phyloP scores from a whole-genome alignment of 2,329 filamentous ascomycete species.

The Penicillium verrucosum region DNA sequence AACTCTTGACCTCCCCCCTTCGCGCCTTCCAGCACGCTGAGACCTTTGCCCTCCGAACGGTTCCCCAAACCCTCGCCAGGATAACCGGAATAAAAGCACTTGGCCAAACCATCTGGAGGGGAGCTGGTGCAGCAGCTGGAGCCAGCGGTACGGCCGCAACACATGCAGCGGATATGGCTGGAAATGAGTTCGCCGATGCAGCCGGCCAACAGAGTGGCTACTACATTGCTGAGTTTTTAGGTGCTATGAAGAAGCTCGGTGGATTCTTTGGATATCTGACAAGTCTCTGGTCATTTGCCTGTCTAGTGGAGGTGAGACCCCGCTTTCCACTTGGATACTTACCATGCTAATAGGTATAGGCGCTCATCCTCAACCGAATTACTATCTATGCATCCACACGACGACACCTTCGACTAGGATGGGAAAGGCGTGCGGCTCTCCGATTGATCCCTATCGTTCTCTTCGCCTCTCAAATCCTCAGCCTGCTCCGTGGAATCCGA shows the following conservation, averaged over 20 bases:
- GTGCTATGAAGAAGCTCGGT: slow-evolving; percentile 65
- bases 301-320: slow-evolving; percentile 66
- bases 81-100: slow-evolving; percentile 30
- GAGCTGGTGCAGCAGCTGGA: slow-evolving; percentile 11
- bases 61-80: slow-evolving; percentile 34
- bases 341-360: slow-evolving; percentile 44
- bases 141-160: slow-evolving; percentile 41
- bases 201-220: slow-evolving; percentile 35
- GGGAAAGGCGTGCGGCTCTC: slow-evolving; percentile 67
- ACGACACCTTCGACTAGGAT: slow-evolving; percentile 71
- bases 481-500: slow-evolving; percentile 77
- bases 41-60: slow-evolving; percentile 33
- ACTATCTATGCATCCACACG: slow-evolving; percentile 90
- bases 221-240: slow-evolving; percentile 45
- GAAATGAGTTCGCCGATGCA: slow-evolving; percentile 33
- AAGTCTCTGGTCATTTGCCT: slow-evolving; percentile 87
- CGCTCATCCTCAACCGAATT: slow-evolving; percentile 83
- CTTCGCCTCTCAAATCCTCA: slow-evolving; percentile 65
- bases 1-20: slow-evolving; percentile 36
- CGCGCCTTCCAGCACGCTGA: slow-evolving; percentile 38
- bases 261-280: slow-evolving; percentile 88
- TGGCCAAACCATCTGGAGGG: slow-evolving; percentile 24
- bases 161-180: slow-evolving; percentile 33
- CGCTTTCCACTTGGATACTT: not conserved
- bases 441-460: slow-evolving; percentile 69